These are phyloP conservation scores for Ajuga chamaepitys DNA, from an alignment of 257 asterid species.

Conservation along the genomic window DNA sequence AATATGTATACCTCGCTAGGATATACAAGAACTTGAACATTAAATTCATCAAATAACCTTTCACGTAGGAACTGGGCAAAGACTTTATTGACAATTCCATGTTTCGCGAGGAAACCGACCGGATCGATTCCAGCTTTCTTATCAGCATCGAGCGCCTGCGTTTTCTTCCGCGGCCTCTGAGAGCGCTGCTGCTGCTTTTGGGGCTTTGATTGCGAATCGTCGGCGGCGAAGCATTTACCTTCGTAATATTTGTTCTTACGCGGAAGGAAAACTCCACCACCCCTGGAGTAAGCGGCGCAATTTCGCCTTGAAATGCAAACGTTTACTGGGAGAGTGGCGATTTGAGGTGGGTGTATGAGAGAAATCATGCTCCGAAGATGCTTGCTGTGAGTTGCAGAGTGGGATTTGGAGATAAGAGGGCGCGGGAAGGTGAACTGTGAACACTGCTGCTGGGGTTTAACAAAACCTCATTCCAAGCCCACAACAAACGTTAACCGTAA, in stretches of 20 bases:
- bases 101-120: constrained; percentile 75
- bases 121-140: constrained; percentile 55
- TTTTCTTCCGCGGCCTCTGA: constrained; percentile 29
- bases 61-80: constrained; percentile 87
- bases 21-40: not conserved
- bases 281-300: not conserved
- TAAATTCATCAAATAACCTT: constrained; percentile 35
- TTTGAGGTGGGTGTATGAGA: constrained; percentile 21
- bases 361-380: constrained; percentile 26
- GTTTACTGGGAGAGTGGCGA: constrained; percentile 13
- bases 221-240: constrained; percentile 35
- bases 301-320: constrained; percentile 1
- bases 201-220: constrained; percentile 22
- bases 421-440: constrained; percentile 4
- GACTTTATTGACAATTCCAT: constrained; percentile 57
- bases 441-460: constrained; percentile 20
- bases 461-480: constrained; percentile 22
- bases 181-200: constrained; percentile 6
- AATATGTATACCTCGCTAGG: too few species aligned
- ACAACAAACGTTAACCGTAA: too few species aligned
- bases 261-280: constrained; percentile 10
- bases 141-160: constrained; percentile 25
- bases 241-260: not conserved
- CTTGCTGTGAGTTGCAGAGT: not conserved
- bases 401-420: constrained; percentile 26